Percentiles rank a stretch among this genome's conserved stretches.
These are phyloP conservation scores for Neurospora sp. DNA, from an alignment of 495 filamentous ascomycete species.

Conservation along the genomic window DNA sequence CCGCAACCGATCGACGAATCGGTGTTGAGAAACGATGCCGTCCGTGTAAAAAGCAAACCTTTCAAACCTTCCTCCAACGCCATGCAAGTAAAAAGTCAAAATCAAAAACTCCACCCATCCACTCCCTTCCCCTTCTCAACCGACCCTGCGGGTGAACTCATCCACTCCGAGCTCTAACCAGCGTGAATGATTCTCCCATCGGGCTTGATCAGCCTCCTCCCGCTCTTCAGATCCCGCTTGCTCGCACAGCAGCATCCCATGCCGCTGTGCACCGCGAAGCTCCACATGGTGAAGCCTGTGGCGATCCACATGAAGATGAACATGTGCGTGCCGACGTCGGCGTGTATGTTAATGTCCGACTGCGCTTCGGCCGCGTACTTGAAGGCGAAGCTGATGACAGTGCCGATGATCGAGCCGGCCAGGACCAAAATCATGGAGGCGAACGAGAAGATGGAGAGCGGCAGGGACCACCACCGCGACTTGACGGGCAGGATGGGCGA, in stretches of 20 bases:
- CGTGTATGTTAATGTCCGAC: conserved; percentile 62
- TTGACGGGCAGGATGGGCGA: conserved; percentile 28
- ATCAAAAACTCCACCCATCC: not conserved
- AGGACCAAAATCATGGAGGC: conserved; percentile 57
- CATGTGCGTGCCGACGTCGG: conserved; percentile 62
- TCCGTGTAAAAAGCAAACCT: not conserved
- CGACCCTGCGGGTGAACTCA: not conserved
- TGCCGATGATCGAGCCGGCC: conserved; percentile 62
- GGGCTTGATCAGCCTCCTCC: conserved; percentile 16
- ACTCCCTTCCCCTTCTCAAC: conserved; percentile 1
- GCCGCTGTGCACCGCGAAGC: conserved; percentile 60
- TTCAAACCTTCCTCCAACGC: not conserved
- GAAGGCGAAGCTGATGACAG: conserved; percentile 73
- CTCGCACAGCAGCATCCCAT: conserved; percentile 66
- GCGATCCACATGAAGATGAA: conserved; percentile 87
- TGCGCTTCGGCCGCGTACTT: conserved; percentile 55
- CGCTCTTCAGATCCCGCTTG: conserved; percentile 47
- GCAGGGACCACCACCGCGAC: conserved; percentile 38
- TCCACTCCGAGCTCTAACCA: not conserved
- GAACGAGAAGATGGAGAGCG: conserved; percentile 47
- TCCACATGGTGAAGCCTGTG: conserved; percentile 50
- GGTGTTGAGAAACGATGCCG: not conserved
- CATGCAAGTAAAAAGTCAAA: not conserved
- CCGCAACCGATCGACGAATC: not conserved
- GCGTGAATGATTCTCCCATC: not conserved